Evolutionary conservation across 2,329 filamentous ascomycete genomes (phyloP).

Genomic region (Colletotrichum orbiculare): DNA sequence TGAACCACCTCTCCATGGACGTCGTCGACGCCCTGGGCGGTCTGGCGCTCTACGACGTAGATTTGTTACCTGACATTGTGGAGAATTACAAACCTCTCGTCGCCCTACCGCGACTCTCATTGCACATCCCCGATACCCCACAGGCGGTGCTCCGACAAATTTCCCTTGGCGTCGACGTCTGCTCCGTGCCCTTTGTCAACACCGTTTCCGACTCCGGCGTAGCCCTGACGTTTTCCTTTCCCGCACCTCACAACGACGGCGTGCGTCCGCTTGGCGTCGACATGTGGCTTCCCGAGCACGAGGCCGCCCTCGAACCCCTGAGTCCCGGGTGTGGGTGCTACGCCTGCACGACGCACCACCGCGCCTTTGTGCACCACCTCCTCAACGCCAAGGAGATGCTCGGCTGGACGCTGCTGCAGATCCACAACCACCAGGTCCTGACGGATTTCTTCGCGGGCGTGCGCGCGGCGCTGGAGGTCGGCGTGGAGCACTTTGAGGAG

Average conservation of each 20-base stretch:
- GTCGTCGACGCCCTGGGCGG: slow-evolving; percentile 69
- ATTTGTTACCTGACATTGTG: slow-evolving; percentile 75
- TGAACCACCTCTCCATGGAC: slow-evolving; percentile 76
- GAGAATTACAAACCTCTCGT: slow-evolving; percentile 63
- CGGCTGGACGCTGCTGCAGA: slow-evolving; percentile 90
- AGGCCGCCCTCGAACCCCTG: slow-evolving; percentile 72
- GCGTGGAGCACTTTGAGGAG: slow-evolving; percentile 69
- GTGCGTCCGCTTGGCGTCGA: slow-evolving; percentile 74
- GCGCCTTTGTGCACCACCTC: slow-evolving; percentile 88
- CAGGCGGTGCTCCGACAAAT: slow-evolving; percentile 83
- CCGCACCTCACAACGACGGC: slow-evolving; percentile 30
- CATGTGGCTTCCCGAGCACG: slow-evolving; percentile 76
- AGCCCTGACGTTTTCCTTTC: slow-evolving; percentile 83
- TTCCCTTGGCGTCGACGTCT: slow-evolving; percentile 80
- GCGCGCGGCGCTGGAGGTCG: slow-evolving; percentile 70
- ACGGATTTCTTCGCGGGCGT: slow-evolving; percentile 79
- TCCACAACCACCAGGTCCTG: slow-evolving; percentile 86
- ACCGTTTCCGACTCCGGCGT: slow-evolving; percentile 85
- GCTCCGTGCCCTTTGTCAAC: slow-evolving; percentile 81
- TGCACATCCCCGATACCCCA: slow-evolving; percentile 77
- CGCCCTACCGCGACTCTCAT: slow-evolving; percentile 77
- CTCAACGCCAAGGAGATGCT: slow-evolving; percentile 95
- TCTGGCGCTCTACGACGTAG: slow-evolving; percentile 82
- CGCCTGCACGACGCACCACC: slow-evolving; percentile 83
- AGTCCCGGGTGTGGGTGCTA: slow-evolving; percentile 78